phyloP scores from a whole-genome alignment of 2,329 filamentous ascomycete genomes.

The Pseudogymnoascus sp. region DNA sequence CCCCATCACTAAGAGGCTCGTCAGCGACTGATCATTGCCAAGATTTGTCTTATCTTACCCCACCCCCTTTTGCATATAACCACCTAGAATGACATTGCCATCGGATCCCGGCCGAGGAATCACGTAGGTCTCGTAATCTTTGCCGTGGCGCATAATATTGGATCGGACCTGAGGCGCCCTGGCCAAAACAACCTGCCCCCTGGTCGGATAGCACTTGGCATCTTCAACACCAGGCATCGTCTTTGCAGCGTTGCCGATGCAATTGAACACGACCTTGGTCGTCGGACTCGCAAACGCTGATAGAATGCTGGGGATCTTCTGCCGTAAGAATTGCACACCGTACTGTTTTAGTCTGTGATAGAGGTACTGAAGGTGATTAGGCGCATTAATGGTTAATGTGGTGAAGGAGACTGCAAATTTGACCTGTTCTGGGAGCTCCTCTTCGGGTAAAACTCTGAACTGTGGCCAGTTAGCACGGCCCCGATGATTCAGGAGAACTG shows the following conservation, averaged over 20 bases:
- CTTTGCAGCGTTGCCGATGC: constrained; percentile 14
- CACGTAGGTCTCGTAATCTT: constrained; percentile 34
- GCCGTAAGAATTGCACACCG: constrained; percentile 28
- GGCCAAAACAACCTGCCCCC: constrained; percentile 23
- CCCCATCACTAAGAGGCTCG: constrained; percentile 22
- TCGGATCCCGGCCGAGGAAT: constrained; percentile 33
- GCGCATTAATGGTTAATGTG: constrained; percentile 32
- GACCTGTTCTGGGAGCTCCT: constrained; percentile 27
- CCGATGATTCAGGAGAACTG: too few relatives aligned
- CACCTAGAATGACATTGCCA: constrained; percentile 31
- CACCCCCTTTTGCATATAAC: constrained; percentile 32
- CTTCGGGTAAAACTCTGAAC: constrained; percentile 26
- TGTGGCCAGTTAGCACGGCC: constrained; percentile 12
- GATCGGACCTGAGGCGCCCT: constrained; percentile 30
- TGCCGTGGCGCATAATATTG: constrained; percentile 34
- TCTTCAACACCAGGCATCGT: constrained; percentile 16
- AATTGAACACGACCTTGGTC: constrained; percentile 12
- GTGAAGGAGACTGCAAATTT: constrained; percentile 31
- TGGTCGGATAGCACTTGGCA: constrained; percentile 19
- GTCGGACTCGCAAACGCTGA: constrained; percentile 19
- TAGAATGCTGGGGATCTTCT: constrained; percentile 23
- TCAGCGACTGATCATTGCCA: background rate
- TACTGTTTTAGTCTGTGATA: constrained; percentile 22
- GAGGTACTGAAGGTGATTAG: constrained; percentile 31
- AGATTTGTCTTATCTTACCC: constrained; percentile 20